These are phyloP conservation scores for Auxenochlorella protothecoides DNA, from an alignment of 139 green algal species.

Conservation along the genomic window DNA sequence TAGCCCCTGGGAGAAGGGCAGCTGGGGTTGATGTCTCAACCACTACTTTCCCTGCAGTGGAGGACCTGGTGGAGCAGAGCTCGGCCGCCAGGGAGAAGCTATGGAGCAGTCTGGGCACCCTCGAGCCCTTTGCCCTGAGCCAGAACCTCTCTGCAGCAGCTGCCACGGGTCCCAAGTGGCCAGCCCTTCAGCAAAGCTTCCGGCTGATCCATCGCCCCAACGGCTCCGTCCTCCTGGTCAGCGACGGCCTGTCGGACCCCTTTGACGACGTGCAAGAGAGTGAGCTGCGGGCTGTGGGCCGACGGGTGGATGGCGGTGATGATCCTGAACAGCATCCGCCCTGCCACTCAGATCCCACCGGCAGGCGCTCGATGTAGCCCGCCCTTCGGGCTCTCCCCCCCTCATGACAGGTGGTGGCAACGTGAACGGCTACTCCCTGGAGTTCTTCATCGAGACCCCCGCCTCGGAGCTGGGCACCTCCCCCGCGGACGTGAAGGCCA, in stretches of 20 bases:
- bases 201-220: conserved; percentile 30
- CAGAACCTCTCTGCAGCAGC: conserved; percentile 8
- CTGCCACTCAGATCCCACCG: too few species aligned
- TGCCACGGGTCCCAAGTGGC: conserved; percentile 27
- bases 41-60: conserved; percentile 9
- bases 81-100: conserved; percentile 17
- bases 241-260: conserved; percentile 41
- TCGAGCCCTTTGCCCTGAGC: conserved; percentile 35
- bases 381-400: not conserved
- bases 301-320: not conserved
- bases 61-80: conserved; percentile 36
- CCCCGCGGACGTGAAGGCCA: conserved; percentile 30
- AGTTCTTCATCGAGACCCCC: conserved; percentile 53
- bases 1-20: too few species aligned
- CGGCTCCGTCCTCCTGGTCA: conserved; percentile 36
- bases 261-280: conserved; percentile 43
- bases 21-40: not conserved
- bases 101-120: conserved; percentile 28
- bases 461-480: conserved; percentile 27
- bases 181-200: conserved; percentile 31
- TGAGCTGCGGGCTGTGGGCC: not conserved
- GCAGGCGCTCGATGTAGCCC: not conserved
- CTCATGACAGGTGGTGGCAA: conserved; percentile 31
- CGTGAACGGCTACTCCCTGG: conserved; percentile 48
- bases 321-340: not conserved